Evolutionary conservation across 1,284 basidiomycete genomes (phyloP).

Genomic region (Irpex sp.): DNA sequence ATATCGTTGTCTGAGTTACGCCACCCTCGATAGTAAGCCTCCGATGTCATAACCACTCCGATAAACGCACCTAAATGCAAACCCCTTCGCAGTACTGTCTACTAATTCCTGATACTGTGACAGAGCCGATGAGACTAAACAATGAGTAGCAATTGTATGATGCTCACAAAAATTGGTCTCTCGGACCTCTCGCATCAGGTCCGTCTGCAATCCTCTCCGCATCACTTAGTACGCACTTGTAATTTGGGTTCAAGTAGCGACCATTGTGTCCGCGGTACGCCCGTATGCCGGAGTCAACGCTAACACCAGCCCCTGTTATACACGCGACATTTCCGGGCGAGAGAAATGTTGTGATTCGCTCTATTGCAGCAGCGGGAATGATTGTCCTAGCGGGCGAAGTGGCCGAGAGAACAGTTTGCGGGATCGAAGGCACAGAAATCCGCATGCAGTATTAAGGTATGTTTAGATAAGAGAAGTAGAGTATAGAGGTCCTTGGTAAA

Average conservation of each 20-base stretch:
- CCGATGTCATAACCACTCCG: no score
- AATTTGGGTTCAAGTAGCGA: slow-evolving; percentile 87
- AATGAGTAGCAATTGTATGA: neutral
- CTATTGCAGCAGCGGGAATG: slow-evolving; percentile 52
- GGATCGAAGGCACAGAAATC: slow-evolving; percentile 78
- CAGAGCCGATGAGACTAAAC: slow-evolving; percentile 3
- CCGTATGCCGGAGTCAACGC: slow-evolving; percentile 88
- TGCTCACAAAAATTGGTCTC: slow-evolving; percentile 56
- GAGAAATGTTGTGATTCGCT: slow-evolving; percentile 68
- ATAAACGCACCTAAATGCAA: slow-evolving; percentile 54
- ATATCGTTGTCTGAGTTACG: slow-evolving; percentile 59
- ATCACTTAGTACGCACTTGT: slow-evolving; percentile 55
- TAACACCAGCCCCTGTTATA: slow-evolving; percentile 88
- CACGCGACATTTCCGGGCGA: slow-evolving; percentile 64
- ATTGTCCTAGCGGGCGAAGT: slow-evolving; percentile 37
- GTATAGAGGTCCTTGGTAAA: no score
- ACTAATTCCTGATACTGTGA: slow-evolving; percentile 76
- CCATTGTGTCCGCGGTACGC: slow-evolving; percentile 85
- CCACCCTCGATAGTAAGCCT: no score
- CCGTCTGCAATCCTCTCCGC: neutral
- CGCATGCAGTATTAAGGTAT: slow-evolving; percentile 46
- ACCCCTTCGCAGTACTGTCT: slow-evolving; percentile 63
- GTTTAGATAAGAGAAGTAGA: neutral
- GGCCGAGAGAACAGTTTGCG: slow-evolving; percentile 47
- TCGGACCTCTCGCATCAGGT: neutral